Conservation (phyloP, 164 flowering plant species). For the Hamamelis virginiana region DNA sequence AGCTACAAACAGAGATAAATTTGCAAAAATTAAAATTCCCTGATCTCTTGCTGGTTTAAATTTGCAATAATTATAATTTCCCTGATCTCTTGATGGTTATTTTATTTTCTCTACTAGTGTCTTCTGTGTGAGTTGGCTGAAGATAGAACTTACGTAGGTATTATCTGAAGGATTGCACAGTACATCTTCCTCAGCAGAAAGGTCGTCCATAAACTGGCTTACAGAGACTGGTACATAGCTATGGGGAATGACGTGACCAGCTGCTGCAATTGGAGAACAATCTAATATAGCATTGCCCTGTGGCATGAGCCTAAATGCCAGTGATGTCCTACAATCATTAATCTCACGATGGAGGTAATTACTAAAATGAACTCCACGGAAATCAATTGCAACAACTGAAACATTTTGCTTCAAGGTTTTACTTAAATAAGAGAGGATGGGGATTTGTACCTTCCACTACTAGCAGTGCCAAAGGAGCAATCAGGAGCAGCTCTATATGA, state of each 20-base stretch:
- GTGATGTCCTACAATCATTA: conserved; percentile 62
- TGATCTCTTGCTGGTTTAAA: too few relatives aligned
- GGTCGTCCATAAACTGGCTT: conserved; percentile 97
- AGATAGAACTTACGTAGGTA: conserved; percentile 51
- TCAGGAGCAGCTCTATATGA: conserved; percentile 65
- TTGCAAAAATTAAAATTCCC: too few relatives aligned
- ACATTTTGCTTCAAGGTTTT: conserved; percentile 3
- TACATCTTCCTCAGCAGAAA: conserved; percentile 78
- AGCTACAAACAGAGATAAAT: too few relatives aligned
- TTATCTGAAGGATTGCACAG: conserved; percentile 47
- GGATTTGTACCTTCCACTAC: conserved; percentile 59
- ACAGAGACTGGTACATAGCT: conserved; percentile 87
- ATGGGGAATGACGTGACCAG: conserved; percentile 92
- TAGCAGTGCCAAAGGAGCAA: conserved; percentile 32
- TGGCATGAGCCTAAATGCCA: conserved; percentile 92
- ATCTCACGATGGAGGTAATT: conserved; percentile 3
- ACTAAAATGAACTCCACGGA: neutral
- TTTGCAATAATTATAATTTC: neutral
- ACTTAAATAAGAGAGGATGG: neutral
- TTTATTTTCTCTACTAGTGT: neutral
- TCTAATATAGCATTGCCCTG: conserved; percentile 88
- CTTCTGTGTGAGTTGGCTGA: neutral
- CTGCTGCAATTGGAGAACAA: conserved; percentile 85
- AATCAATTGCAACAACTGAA: conserved; percentile 9
- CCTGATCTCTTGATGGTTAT: neutral